Evolutionary conservation across 2,329 filamentous ascomycete species (phyloP).

Genomic region (Ceratocystiopsis minuta): DNA sequence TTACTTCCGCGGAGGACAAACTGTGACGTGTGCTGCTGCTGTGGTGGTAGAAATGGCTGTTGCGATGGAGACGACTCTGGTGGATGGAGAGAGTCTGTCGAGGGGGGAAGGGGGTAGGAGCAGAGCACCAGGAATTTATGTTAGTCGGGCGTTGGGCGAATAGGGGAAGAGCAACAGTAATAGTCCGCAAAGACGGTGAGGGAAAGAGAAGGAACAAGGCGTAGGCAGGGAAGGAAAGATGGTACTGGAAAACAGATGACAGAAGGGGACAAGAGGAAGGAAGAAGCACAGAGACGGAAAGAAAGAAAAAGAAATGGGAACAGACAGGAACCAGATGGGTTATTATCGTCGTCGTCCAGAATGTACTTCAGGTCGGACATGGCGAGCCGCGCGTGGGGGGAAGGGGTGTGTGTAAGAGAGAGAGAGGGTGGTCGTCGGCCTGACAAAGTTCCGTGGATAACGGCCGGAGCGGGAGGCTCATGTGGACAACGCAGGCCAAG

Average conservation of each 20-base stretch:
- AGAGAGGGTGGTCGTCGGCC: not conserved
- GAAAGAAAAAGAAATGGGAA: not conserved
- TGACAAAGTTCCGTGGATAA: no score
- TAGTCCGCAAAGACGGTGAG: not conserved
- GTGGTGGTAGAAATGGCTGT: no score
- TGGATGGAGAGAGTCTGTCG: not conserved
- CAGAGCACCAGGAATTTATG: not conserved
- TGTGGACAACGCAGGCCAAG: not conserved
- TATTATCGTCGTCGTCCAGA: no score
- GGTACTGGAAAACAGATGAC: not conserved
- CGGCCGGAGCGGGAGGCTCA: not conserved
- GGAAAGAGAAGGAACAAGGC: not conserved
- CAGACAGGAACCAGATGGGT: no score
- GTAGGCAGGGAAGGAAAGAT: not conserved
- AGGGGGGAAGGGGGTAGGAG: not conserved
- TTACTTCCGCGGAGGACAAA: no score
- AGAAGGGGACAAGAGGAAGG: not conserved
- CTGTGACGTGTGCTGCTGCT: no score
- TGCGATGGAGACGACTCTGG: no score
- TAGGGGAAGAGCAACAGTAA: not conserved
- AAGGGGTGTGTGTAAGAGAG: constrained; percentile 2
- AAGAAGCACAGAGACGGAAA: not conserved
- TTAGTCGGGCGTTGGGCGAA: no score
- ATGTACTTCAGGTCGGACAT: no score
- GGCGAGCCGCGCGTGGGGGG: not conserved